Conservation (phyloP, 371 early-diverging fungal species). For the Capniomyces stellatus region DNA sequence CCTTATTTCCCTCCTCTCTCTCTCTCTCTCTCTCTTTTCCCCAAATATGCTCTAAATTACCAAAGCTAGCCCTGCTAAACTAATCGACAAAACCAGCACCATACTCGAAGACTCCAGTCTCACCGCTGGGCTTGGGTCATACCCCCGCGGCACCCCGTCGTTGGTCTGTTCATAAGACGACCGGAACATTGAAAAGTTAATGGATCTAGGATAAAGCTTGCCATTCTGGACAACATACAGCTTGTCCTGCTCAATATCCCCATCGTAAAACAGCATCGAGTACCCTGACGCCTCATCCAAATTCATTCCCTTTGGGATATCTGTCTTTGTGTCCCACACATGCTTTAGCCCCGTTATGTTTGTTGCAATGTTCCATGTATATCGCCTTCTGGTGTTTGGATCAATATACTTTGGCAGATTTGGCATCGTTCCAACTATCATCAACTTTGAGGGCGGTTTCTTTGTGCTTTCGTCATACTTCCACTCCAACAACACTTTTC, state of each 20-base stretch:
- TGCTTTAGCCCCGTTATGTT: conserved; percentile 20
- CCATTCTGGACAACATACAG: conserved; percentile 14
- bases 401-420: conserved; percentile 15
- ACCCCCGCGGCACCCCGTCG: conserved; percentile 20
- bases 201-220: conserved; percentile 2
- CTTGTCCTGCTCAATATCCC: conserved; percentile 16
- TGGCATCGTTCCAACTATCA: conserved; percentile 26
- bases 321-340: conserved; percentile 24
- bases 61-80: too few relatives aligned
- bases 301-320: conserved; percentile 19
- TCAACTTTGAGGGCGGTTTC: conserved; percentile 14
- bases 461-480: conserved; percentile 24
- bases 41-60: too few relatives aligned
- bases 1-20: too few relatives aligned
- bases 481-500: conserved; percentile 20
- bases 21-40: too few relatives aligned
- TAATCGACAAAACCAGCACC: too few relatives aligned
- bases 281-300: conserved; percentile 21
- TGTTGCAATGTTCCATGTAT: conserved; percentile 20
- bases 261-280: conserved; percentile 22
- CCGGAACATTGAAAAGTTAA: conserved; percentile 6
- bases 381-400: conserved; percentile 19
- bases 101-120: too few relatives aligned
- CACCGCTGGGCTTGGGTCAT: conserved; percentile 20
- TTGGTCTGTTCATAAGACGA: conserved; percentile 9